phyloP scores from a whole-genome alignment of 192 early-diverging fungal species.

The Podochytrium sp. region DNA sequence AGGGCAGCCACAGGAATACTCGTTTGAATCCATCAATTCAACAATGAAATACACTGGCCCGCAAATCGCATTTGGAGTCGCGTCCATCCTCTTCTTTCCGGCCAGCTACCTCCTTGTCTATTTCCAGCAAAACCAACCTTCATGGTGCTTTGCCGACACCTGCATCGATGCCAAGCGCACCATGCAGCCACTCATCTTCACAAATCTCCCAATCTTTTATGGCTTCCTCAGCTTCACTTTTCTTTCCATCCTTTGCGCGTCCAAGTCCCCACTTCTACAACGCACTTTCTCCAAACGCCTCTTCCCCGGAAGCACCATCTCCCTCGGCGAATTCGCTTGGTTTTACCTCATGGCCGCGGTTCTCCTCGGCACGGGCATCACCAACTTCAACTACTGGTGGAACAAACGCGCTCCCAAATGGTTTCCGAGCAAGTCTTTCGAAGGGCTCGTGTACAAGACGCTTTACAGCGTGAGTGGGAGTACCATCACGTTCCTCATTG shows the following conservation, averaged over 20 bases:
- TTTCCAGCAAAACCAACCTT: background rate
- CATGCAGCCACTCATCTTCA: background rate
- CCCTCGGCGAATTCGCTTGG: background rate
- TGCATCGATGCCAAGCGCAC: background rate
- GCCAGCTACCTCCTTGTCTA: background rate
- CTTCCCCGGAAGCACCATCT: background rate
- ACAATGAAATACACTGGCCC: background rate
- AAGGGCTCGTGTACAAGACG: background rate
- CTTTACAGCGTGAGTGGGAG: constrained; percentile 8
- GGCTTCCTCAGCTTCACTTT: background rate
- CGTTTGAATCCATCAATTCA: too few relatives aligned
- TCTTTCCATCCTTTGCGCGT: too few relatives aligned
- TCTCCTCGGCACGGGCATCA: too few relatives aligned
- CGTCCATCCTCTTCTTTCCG: constrained; percentile 4
- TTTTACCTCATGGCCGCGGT: background rate
- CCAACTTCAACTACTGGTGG: constrained; percentile 1
- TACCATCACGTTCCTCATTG: constrained; percentile 13
- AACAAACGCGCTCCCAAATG: background rate
- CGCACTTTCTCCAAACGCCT: background rate
- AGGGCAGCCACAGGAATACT: too few relatives aligned
- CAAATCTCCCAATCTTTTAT: background rate
- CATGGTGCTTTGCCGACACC: constrained; percentile 1
- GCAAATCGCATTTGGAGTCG: background rate
- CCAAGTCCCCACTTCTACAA: background rate
- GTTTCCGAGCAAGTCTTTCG: background rate